These are phyloP conservation scores for Rhodamnia rubescens DNA, from an alignment of 345 rosid species.

Conservation along the genomic window DNA sequence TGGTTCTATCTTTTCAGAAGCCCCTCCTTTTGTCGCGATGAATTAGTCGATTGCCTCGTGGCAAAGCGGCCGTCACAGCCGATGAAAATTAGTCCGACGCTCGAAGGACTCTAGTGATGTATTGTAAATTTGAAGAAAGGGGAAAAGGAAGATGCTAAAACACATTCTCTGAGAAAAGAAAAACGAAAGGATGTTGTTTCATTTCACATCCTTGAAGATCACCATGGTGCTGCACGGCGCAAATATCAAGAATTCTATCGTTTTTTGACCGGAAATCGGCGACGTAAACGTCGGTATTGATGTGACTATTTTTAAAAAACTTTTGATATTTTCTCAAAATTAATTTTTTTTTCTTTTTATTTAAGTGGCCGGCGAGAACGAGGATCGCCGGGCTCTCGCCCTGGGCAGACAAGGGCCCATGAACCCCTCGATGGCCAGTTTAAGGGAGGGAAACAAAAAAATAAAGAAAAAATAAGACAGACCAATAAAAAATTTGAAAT, in stretches of 20 bases:
- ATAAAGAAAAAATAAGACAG: too few relatives aligned
- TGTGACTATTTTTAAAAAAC: too few relatives aligned
- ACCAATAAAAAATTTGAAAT: too few relatives aligned
- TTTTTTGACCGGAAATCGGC: not conserved
- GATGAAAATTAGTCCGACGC: not conserved
- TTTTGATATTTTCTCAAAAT: too few relatives aligned
- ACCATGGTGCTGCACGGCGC: not conserved
- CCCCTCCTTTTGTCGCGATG: not conserved
- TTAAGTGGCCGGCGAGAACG: too few relatives aligned
- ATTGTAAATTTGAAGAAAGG: not conserved
- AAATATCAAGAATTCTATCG: not conserved
- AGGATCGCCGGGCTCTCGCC: too few relatives aligned
- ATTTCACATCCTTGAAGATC: not conserved
- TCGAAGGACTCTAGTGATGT: not conserved
- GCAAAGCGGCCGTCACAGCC: not conserved
- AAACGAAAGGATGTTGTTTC: not conserved
- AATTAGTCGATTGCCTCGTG: not conserved
- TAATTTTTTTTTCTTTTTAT: too few relatives aligned
- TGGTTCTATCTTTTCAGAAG: not conserved
- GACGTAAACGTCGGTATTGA: too few relatives aligned
- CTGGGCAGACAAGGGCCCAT: too few relatives aligned
- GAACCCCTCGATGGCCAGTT: too few relatives aligned
- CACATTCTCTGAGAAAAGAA: not conserved
- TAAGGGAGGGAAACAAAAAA: too few relatives aligned
- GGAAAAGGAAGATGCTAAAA: not conserved